Conservation (phyloP, 768 basidiomycete species). For the Russula olivacea region DNA sequence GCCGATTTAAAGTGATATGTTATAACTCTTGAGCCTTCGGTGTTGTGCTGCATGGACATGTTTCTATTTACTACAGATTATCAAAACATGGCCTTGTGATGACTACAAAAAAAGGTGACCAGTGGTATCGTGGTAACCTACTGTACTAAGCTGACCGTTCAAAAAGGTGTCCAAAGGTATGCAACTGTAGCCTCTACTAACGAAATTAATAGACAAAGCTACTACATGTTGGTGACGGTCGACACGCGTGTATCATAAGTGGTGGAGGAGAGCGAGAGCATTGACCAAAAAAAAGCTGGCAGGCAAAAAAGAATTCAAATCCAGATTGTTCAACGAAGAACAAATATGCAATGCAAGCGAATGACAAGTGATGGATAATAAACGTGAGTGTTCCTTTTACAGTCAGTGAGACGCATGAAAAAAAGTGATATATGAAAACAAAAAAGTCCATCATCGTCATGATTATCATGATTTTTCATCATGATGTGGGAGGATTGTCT, state of each 20-base stretch:
- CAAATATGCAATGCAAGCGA: slow-evolving; percentile 11
- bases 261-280: not conserved
- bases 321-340: not conserved
- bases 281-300: not conserved
- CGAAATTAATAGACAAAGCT: slow-evolving; percentile 13
- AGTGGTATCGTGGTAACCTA: not conserved
- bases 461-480: not conserved
- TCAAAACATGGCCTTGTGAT: not conserved
- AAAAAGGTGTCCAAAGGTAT: too few species aligned
- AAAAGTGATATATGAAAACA: not conserved
- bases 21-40: not conserved
- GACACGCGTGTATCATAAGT: not conserved
- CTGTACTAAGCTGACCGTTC: not conserved
- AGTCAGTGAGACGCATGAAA: not conserved
- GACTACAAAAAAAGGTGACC: not conserved
- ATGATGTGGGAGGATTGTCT: slow-evolving; percentile 20
- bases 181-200: not conserved
- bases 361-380: not conserved
- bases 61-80: not conserved
- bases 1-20: not conserved
- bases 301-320: not conserved
- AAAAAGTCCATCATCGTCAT: not conserved
- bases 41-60: not conserved
- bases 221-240: not conserved
- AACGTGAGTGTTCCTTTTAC: slow-evolving; percentile 7